Base-by-base conservation (phyloP, 2,329 filamentous ascomycete genomes). In the Verticillium longisporum region DNA sequence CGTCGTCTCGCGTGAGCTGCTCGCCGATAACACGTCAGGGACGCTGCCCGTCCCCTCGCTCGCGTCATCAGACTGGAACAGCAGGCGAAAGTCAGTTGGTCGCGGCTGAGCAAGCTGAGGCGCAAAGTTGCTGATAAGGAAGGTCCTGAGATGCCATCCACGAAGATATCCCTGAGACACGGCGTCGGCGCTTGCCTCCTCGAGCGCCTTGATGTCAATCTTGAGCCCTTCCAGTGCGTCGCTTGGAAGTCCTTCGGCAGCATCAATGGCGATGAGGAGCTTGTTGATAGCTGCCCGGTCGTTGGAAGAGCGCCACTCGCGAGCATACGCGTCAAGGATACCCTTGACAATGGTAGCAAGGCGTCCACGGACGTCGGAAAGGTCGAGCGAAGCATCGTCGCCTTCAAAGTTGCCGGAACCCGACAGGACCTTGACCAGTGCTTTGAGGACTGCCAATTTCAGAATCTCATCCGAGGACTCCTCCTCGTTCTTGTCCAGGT, bases 61-160 rank as follows among this genome's bases (percentile, higher is more conserved):
- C 4, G 63, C 58, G 2, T 56, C 58, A 9, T 33, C 31, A 26
- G 41, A 34, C 1, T 45, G 38, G 21, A 66, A 64, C 15, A 70
- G 64, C n/a, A 64, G 63, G 9, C 57, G 57, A 37, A 78, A 75
- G 1, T 64, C 68, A 4, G 71, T 73, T 1, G 74, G 74, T 3
- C 70, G 71, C 7, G 74, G 63, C 0, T 70, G 68, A 6, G 71
- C 68, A 18, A 77, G 61, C 1, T 69, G 64, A 4, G 70, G 63
- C 0, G 71, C 67, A 26, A 79, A 71, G 57, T 76, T 71, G 4
- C 68, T 75, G 5, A 72, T 71, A 11, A 83, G 65, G 60, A 83
- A 79, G 3, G 72, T 75, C 60, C 77, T 74, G 33, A 81, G 65
- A 63, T 76, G 77, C 80, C 81, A 83, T 6, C 77, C 79, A 34